Base-by-base conservation (phyloP, 768 basidiomycete species). In the Pleurotus sapidus region DNA sequence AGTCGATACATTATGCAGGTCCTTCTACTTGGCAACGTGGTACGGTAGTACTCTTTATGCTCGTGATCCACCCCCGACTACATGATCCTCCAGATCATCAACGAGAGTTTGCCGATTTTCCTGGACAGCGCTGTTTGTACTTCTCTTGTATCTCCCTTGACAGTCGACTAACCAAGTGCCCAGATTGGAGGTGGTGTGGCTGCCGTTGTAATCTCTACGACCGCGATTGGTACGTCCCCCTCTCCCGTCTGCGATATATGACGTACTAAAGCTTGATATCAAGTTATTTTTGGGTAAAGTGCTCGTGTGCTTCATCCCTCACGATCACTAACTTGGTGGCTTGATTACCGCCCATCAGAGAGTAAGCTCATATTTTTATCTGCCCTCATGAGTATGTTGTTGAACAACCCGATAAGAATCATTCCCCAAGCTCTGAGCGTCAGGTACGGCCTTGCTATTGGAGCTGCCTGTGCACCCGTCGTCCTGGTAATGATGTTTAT, bases 11-110 rank as follows among this genome's bases (percentile, higher is more conserved):
- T 23, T 45, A 23, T 25, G 5, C 46, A 91, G 90, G 90, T 94
- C 6, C 79, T 98, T 1, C 80, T 98, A 2, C 77, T 98, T 1
- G 84, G 89, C 57, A 97, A 98, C 68, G 95, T 97, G 58, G 89
- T 90, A 65, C 56, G 88, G 72, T 8, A 1, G 37, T 49, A 47
- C 1, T 34, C 30, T 7, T 9, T 34, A 34, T 34, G 9, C 9
- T 3, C 8, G 30, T 9, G 30, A 7, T 34, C 30, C 9, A 34
- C 30, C 9, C 11, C 8, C 9, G 0, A 34, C 8, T 61, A 49
- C 15, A 51, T 65, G 1, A 63, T 64, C 11, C 39, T 17, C 8
- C 67, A 91, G 90, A 83, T 92, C 57, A 75, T 92, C 55, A 93
- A 93, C 60, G 91, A 92, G 67, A 88, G 87, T 71, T 80, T 93